Base-by-base conservation (phyloP, 208 protist genomes). In the Trypanosoma brucei region DNA sequence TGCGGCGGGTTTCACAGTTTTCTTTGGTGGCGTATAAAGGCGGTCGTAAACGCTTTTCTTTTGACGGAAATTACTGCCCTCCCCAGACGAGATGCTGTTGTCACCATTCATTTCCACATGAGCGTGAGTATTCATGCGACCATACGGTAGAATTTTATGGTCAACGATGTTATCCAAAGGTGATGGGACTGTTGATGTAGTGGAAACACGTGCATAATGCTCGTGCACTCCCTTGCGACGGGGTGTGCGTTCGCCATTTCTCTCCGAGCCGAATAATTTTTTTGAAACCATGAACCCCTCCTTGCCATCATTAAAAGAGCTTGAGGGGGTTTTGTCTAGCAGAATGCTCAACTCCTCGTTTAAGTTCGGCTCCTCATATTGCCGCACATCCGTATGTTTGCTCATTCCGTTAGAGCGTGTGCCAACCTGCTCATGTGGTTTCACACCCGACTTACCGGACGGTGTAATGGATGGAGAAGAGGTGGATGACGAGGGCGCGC, bases 1-100 rank as follows among this genome's bases (percentile, higher is more conserved):
- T 33, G 59, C 55, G 3, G 35, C 42, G 33, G 54, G 3, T 60
- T 54, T 65, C 4, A 8, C 11, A 22, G 14, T 13, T 13, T 22
- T 44, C 55, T 57, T 73, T 8, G 69, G 69, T 22, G 65, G 64
- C 3, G 78, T 69, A 72, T 82, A 89, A 9, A 84, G 64, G 6
- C 78, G 56, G 50, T 82, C 70, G 67, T 75, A 80, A n/a, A 80
- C 64, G 37, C 37, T 62, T 65, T 2, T 14, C 11, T 48, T 45
- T n/a, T 34, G 53, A 7, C n/a, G 40, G 37, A 13, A 46, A 14
- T 11, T 11, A 46, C 11, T 46, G 42, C 6, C 3, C 11, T 51
- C 55, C 37, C 31, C 22, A 2, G n/a, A 44, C 30, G 6, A 35
- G 31, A 37, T 42, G 1, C 56, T 39, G 44, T 34, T 4, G 39